These are phyloP conservation scores for Leucogyrophana mollusca DNA, from an alignment of 768 basidiomycete species.

Conservation along the genomic window DNA sequence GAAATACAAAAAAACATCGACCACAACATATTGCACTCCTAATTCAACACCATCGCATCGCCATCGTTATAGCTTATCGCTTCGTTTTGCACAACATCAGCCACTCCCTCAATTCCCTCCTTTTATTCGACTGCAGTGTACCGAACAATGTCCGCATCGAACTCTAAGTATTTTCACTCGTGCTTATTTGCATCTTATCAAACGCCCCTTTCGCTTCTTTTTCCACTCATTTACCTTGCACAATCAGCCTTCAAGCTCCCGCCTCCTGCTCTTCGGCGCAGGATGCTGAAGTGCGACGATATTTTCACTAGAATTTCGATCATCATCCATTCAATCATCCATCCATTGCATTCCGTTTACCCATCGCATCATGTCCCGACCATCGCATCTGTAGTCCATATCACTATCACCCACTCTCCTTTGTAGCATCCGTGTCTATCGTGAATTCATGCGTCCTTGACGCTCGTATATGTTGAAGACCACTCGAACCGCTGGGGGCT, in stretches of 20 bases:
- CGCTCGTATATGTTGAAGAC: too few species aligned
- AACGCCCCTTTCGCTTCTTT: constrained; percentile 22
- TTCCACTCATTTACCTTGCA: constrained; percentile 22
- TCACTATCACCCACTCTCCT: constrained; percentile 24
- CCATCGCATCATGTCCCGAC: constrained; percentile 18
- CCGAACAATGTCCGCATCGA: constrained; percentile 34
- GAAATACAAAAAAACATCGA: constrained; percentile 20
- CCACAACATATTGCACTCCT: constrained; percentile 20
- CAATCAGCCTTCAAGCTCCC: constrained; percentile 19
- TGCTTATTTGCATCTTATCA: constrained; percentile 33
- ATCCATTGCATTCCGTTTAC: constrained; percentile 21
- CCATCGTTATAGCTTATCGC: constrained; percentile 22
- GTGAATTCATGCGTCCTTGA: too few species aligned
- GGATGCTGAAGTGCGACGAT: constrained; percentile 27
- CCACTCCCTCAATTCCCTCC: constrained; percentile 12
- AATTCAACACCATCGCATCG: constrained; percentile 19
- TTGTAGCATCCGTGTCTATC: constrained; percentile 19
- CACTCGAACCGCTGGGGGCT: too few species aligned
- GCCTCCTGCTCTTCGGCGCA: constrained; percentile 13
- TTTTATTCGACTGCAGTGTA: constrained; percentile 21
- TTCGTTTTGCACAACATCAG: constrained; percentile 17
- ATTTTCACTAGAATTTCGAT: constrained; percentile 22
- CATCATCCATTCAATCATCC: constrained; percentile 15
- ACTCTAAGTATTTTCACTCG: constrained; percentile 28
- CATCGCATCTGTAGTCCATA: constrained; percentile 17